A percentile compares a stretch with the other conserved stretches of the same genome.
These are phyloP conservation scores for Sclerotinia minor DNA, from an alignment of 2,329 filamentous ascomycete genomes.

Conservation along the genomic window DNA sequence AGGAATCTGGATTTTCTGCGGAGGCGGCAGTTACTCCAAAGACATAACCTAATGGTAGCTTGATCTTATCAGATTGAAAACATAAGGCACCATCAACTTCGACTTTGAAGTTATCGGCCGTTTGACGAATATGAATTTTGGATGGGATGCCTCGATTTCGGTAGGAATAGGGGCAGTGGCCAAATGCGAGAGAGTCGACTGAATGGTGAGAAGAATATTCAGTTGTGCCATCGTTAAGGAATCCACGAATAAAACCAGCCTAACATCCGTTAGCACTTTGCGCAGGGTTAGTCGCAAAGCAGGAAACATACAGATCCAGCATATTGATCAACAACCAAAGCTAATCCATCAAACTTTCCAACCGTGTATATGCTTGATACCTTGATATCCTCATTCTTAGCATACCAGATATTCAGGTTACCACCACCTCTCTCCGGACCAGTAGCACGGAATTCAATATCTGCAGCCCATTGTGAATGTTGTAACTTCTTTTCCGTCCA, in stretches of 20 bases:
- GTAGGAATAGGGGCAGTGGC: slow-evolving; percentile 87
- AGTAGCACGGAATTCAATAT: slow-evolving; percentile 83
- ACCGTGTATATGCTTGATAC: slow-evolving; percentile 81
- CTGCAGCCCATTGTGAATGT: slow-evolving; percentile 73
- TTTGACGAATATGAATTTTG: slow-evolving; percentile 71
- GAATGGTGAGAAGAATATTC: slow-evolving; percentile 76
- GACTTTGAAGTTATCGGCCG: slow-evolving; percentile 69
- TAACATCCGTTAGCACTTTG: slow-evolving; percentile 31
- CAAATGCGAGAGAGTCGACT: slow-evolving; percentile 86
- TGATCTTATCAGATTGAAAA: slow-evolving; percentile 79
- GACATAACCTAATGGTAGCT: slow-evolving; percentile 75
- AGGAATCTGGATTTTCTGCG: slow-evolving; percentile 89
- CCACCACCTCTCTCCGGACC: slow-evolving; percentile 84
- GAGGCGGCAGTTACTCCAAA: slow-evolving; percentile 87
- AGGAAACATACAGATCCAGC: slow-evolving; percentile 57
- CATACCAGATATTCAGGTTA: slow-evolving; percentile 93
- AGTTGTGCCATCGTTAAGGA: slow-evolving; percentile 85
- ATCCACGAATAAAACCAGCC: slow-evolving; percentile 82
- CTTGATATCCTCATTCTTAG: slow-evolving; percentile 67
- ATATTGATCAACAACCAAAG: slow-evolving; percentile 80
- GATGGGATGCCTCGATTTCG: slow-evolving; percentile 87
- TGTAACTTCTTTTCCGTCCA: slow-evolving; percentile 70
- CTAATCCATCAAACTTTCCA: slow-evolving; percentile 85
- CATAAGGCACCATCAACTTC: slow-evolving; percentile 77
- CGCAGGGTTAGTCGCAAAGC: slow-evolving; percentile 1